Base-by-base conservation (phyloP, 352 stramenopile genomes). In the Sclerospora graminicola region DNA sequence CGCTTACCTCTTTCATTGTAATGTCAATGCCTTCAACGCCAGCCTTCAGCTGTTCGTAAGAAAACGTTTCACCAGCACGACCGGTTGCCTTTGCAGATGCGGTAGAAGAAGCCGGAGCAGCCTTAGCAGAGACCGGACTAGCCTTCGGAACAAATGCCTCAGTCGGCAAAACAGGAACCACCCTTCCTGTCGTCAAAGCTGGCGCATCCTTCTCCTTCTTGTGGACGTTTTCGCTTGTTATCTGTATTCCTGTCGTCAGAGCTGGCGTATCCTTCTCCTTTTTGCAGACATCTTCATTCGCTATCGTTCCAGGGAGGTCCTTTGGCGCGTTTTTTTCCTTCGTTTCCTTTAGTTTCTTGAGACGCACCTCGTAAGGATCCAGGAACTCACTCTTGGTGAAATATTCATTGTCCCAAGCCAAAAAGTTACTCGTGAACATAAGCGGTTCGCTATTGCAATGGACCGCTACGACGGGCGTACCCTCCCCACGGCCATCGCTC, bases 351-450 rank as follows among this genome's bases (percentile, higher is more conserved):
- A 90, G 45, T 52, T 82, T 83, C 41, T 71, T 63, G 9, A 95
- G 61, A 19, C 82, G 82, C 15, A 76, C 67, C 61, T 91, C 68
- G 60, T 95, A 96, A 36, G 87, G 87, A 59, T 96, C 87, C 32
- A 92, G 46, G 38, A 95, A 96, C 40, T 82, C 66, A 38, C 68
- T 82, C 60, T 93, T 84, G n/a, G 68, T 63, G 45, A 91, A 84
- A 30, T 87, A 80, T 6, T 66, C 45, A 24, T 57, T 51, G 62
- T 96, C 84, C 87, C 87, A 96, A 2, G 80, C 86, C 36, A 88
- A 41, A 54, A 96, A 96, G 67, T 96, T 84, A 62, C 70, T 81
- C 31, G 80, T 95, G 63, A 96, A 96, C 63, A 96, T 75, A 2
- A 78, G 52, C 18, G 86, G 84, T 58, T 96, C 87, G 36, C 63